phyloP scores from a whole-genome alignment of 495 filamentous ascomycete species.

The Penicillium odoratum region DNA sequence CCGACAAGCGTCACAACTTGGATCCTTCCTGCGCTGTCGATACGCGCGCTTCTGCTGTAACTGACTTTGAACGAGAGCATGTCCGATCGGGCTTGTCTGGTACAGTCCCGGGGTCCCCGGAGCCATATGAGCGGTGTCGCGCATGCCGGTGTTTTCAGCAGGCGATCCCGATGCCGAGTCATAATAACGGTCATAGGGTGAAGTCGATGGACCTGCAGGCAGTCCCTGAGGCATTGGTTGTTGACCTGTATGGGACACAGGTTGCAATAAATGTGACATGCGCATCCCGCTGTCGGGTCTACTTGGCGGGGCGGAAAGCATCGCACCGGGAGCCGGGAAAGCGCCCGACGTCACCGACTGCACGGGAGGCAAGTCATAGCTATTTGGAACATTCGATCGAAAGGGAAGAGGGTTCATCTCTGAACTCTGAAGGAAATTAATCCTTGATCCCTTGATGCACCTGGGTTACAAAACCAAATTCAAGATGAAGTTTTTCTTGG shows the following conservation, averaged over 20 bases:
- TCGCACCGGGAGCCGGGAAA: constrained; percentile 32
- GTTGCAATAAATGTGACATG: constrained; percentile 35
- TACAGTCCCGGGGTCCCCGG: constrained; percentile 29
- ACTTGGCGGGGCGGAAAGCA: constrained; percentile 47
- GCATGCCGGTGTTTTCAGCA: too few relatives aligned
- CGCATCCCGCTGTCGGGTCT: constrained; percentile 45
- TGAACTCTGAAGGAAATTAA: background rate
- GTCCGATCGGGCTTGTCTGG: constrained; percentile 44
- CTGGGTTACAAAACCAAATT: background rate
- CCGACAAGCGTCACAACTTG: constrained; percentile 95
- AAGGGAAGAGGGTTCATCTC: constrained; percentile 28
- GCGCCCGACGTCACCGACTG: constrained; percentile 42
- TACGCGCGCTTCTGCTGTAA: constrained; percentile 85
- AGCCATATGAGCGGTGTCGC: too few relatives aligned
- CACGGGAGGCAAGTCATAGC: constrained; percentile 41
- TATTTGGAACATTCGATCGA: constrained; percentile 19
- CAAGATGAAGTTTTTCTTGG: background rate
- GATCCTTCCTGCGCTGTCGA: constrained; percentile 91
- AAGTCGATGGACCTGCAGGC: too few relatives aligned
- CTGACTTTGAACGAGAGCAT: constrained; percentile 52
- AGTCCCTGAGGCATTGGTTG: too few relatives aligned
- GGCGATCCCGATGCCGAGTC: too few relatives aligned
- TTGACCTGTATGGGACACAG: too few relatives aligned
- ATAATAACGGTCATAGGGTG: too few relatives aligned
- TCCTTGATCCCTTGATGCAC: too few relatives aligned